A percentile compares a stretch with the other conserved stretches of the same genome.
Conservation (phyloP, 345 rosid genomes). For the Hevea brasiliensis region DNA sequence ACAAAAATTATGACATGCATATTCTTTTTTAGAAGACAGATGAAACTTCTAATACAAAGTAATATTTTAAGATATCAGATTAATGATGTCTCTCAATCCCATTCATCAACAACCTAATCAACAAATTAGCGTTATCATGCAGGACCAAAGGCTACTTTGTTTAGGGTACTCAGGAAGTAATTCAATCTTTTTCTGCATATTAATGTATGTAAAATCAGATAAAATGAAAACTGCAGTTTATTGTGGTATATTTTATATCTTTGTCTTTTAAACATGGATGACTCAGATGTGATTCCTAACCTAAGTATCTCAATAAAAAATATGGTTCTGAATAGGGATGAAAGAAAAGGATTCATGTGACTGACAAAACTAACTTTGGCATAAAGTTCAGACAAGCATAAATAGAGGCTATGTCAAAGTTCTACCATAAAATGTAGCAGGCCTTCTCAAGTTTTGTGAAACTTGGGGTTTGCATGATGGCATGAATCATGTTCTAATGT, state of each 20-base stretch:
- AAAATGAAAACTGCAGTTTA: neutral
- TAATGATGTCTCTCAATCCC: neutral
- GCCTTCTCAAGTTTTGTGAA: neutral
- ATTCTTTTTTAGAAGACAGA: constrained; percentile 10
- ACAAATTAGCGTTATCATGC: neutral
- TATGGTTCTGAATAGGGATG: neutral
- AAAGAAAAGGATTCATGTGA: neutral
- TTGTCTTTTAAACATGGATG: neutral
- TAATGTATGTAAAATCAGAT: neutral
- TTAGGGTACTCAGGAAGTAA: neutral
- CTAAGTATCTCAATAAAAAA: neutral
- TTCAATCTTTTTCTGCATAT: neutral
- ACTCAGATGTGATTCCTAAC: neutral
- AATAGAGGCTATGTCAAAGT: neutral
- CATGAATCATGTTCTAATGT: too few species aligned
- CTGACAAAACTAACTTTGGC: too few species aligned
- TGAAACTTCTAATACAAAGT: neutral
- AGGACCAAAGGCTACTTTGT: neutral
- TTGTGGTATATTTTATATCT: neutral
- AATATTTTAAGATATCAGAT: constrained; percentile 1
- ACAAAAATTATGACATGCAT: constrained; percentile 9
- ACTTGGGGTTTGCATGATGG: neutral
- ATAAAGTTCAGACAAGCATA: neutral
- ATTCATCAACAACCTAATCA: neutral
- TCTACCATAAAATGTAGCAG: neutral